Evolutionary conservation across 108 stramenopile species (phyloP).

Genomic region (Mayamaea pseudoterrestris): DNA sequence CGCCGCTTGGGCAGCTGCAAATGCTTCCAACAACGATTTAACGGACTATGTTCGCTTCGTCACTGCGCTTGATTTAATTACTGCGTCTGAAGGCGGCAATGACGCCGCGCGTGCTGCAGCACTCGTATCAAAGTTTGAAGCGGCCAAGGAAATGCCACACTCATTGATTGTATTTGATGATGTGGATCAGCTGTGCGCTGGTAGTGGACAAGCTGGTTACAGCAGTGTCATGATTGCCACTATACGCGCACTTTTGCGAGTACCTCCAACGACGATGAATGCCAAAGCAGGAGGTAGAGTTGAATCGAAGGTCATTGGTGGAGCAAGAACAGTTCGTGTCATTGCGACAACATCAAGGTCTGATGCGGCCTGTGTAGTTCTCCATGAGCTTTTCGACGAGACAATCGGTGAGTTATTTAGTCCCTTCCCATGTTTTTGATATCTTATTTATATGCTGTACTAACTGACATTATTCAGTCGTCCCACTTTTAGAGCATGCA

Average conservation of each 20-base stretch:
- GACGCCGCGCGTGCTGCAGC: conserved; percentile 61
- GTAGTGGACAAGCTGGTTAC: conserved; percentile 41
- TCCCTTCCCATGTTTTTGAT: not conserved
- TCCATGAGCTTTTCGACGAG: conserved; percentile 67
- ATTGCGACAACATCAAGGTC: conserved; percentile 51
- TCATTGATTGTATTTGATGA: conserved; percentile 64
- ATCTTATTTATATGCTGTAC: not conserved
- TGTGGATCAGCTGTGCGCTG: conserved; percentile 63
- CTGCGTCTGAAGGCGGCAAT: conserved; percentile 30
- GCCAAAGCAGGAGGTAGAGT: conserved; percentile 42
- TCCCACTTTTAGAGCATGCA: conserved; percentile 35
- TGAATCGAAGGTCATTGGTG: conserved; percentile 4
- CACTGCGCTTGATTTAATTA: conserved; percentile 51
- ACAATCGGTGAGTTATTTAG: conserved; percentile 26
- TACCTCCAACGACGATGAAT: conserved; percentile 33
- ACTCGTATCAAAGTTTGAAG: conserved; percentile 48
- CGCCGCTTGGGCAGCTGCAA: conserved; percentile 49
- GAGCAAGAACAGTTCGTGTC: conserved; percentile 43
- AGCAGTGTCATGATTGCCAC: conserved; percentile 68
- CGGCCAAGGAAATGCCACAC: conserved; percentile 48
- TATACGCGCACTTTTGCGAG: conserved; percentile 54
- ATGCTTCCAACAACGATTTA: conserved; percentile 38
- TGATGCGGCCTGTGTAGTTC: conserved; percentile 45
- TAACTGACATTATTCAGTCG: conserved; percentile 14
- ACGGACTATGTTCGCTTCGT: conserved; percentile 58